Percentiles rank a stretch among this genome's conserved stretches.
Conservation (phyloP, 768 basidiomycete genomes). For the Leccinum variicolor region DNA sequence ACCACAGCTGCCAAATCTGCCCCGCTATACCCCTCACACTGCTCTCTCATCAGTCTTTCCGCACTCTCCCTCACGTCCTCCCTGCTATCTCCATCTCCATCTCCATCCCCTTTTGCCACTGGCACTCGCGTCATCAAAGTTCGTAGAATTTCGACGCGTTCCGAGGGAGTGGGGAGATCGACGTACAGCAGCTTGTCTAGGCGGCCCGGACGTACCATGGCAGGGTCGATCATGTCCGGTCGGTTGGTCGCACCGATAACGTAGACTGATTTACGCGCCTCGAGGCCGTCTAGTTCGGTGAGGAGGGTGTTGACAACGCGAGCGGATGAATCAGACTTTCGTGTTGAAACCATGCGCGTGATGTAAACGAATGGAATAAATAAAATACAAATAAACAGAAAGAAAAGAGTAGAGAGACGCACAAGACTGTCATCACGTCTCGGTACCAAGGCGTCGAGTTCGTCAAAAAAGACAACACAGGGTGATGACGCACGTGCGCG, state of each 20-base stretch:
- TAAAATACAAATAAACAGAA: background rate
- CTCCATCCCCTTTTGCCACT: slow-evolving; percentile 27
- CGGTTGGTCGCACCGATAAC: slow-evolving; percentile 95
- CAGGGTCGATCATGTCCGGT: slow-evolving; percentile 96
- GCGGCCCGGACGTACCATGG: slow-evolving; percentile 95
- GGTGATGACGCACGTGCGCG: slow-evolving; percentile 91
- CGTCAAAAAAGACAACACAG: slow-evolving; percentile 95
- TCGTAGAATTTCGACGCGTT: slow-evolving; percentile 80
- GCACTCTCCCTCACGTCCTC: slow-evolving; percentile 25
- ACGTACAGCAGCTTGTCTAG: slow-evolving; percentile 94
- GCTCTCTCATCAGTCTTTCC: slow-evolving; percentile 49
- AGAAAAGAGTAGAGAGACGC: slow-evolving; percentile 22
- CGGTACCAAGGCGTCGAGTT: slow-evolving; percentile 89
- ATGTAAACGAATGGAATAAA: background rate
- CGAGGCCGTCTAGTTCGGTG: slow-evolving; percentile 91
- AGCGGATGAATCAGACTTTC: slow-evolving; percentile 82
- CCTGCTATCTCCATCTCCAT: background rate
- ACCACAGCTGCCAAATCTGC: slow-evolving; percentile 89
- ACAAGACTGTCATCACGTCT: slow-evolving; percentile 87
- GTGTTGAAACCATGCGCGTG: background rate
- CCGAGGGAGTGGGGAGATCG: slow-evolving; percentile 70
- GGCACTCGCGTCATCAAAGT: slow-evolving; percentile 76
- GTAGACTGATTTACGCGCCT: slow-evolving; percentile 81
- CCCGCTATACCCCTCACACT: slow-evolving; percentile 87
- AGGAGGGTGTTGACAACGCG: slow-evolving; percentile 89